Conservation (phyloP, 805 yeast species). For the Metschnikowia cerradonensis region DNA sequence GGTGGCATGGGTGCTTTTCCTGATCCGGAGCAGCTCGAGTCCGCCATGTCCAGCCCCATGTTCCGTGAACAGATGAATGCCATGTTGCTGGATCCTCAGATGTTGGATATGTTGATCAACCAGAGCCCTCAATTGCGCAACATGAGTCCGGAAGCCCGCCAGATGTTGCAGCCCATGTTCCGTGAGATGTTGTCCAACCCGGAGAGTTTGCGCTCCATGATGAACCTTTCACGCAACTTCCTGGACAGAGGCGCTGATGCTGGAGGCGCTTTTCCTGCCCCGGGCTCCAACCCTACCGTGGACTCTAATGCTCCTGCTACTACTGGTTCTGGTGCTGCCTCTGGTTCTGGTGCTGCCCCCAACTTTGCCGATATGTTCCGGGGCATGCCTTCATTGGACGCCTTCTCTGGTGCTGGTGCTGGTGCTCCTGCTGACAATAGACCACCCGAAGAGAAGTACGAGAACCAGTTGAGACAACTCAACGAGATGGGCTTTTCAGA, state of each 20-base stretch:
- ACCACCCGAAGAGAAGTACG: slow-evolving; percentile 46
- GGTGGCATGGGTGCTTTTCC: slow-evolving; percentile 81
- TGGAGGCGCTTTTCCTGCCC: slow-evolving; percentile 31
- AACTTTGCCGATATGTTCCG: slow-evolving; percentile 39
- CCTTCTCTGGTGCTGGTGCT: slow-evolving; percentile 38
- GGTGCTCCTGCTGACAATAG: slow-evolving; percentile 35
- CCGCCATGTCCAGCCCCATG: slow-evolving; percentile 77
- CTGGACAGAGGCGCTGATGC: slow-evolving; percentile 27
- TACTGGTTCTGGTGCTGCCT: background rate
- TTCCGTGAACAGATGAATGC: slow-evolving; percentile 79
- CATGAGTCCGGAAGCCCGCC: slow-evolving; percentile 87
- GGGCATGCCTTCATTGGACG: slow-evolving; percentile 43
- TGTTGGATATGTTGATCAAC: slow-evolving; percentile 76
- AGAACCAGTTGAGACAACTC: slow-evolving; percentile 41
- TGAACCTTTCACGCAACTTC: slow-evolving; percentile 63
- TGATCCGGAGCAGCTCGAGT: slow-evolving; percentile 67
- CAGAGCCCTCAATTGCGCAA: slow-evolving; percentile 80
- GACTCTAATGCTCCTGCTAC: slow-evolving; percentile 14
- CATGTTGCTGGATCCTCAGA: slow-evolving; percentile 81
- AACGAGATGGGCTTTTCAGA: slow-evolving; percentile 70
- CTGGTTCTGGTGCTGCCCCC: slow-evolving; percentile 16
- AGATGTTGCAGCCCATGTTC: slow-evolving; percentile 79
- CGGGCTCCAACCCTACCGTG: slow-evolving; percentile 37
- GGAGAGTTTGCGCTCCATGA: slow-evolving; percentile 74
- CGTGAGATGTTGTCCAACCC: slow-evolving; percentile 74